Conservation (phyloP, 257 asterid genomes). For the Primulina huaijiensis region DNA sequence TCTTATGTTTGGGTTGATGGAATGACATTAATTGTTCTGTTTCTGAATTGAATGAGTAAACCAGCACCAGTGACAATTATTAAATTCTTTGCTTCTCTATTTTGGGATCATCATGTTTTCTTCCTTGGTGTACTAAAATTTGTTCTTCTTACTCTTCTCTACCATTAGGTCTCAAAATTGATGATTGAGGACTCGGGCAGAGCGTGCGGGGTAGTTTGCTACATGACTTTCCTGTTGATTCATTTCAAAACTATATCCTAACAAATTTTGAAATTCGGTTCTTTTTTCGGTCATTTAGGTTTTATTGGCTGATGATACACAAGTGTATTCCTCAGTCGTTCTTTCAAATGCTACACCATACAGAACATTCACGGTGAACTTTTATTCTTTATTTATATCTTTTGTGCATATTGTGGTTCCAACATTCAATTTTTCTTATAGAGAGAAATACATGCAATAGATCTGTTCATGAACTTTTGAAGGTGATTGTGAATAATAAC, state of each 20-base stretch:
- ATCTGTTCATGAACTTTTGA: background rate
- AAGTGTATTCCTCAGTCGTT: slow-evolving; percentile 70
- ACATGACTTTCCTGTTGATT: slow-evolving; percentile 16
- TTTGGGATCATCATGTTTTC: slow-evolving; percentile 10
- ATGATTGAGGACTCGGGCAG: slow-evolving; percentile 56
- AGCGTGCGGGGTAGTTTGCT: slow-evolving; percentile 64
- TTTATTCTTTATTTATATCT: slow-evolving; percentile 14
- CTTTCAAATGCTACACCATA: slow-evolving; percentile 98
- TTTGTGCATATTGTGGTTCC: slow-evolving; percentile 14
- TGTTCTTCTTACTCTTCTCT: slow-evolving; percentile 22
- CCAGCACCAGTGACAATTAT: background rate
- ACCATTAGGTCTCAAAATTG: slow-evolving; percentile 62
- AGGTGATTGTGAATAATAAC: slow-evolving; percentile 14
- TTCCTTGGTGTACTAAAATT: slow-evolving; percentile 15
- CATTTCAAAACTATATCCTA: slow-evolving; percentile 8
- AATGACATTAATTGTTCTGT: background rate
- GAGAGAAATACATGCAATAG: background rate
- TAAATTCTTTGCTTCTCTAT: slow-evolving; percentile 5
- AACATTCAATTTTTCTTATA: background rate
- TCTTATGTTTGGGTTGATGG: background rate
- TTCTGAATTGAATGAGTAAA: background rate
- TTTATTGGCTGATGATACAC: slow-evolving; percentile 74
- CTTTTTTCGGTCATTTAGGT: slow-evolving; percentile 49
- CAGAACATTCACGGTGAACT: slow-evolving; percentile 78
- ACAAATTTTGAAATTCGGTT: slow-evolving; percentile 24